Evolutionary conservation across 441 rosid species (phyloP).

Genomic region (Bruguiera hainesii): DNA sequence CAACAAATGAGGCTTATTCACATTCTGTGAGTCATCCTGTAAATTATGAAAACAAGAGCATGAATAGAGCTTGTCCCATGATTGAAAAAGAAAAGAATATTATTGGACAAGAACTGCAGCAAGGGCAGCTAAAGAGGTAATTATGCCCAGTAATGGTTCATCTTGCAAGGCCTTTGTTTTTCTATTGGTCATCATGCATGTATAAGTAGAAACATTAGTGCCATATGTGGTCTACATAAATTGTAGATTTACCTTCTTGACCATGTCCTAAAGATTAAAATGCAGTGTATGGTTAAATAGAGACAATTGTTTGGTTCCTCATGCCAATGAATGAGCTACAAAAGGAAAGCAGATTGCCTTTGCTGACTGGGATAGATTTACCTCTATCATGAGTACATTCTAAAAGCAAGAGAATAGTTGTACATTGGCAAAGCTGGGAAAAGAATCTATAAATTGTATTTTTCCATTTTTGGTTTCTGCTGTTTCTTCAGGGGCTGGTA

Average conservation of each 20-base stretch:
- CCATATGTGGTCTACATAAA: background rate
- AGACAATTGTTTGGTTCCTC: conserved; percentile 3
- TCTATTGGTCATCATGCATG: background rate
- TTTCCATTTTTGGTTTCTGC: conserved; percentile 17
- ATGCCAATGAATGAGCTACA: background rate
- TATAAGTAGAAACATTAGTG: background rate
- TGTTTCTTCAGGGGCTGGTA: conserved; percentile 61
- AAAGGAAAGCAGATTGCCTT: conserved; percentile 1
- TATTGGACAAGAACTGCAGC: conserved; percentile 48
- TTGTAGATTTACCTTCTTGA: background rate
- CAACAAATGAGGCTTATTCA: conserved; percentile 64
- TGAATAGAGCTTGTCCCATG: conserved; percentile 32
- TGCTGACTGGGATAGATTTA: too few species aligned
- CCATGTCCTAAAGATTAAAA: conserved; percentile 14
- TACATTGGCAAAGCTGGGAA: too few species aligned
- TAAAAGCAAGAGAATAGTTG: too few species aligned
- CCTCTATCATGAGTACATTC: too few species aligned
- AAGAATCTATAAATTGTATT: too few species aligned
- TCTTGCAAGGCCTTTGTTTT: conserved; percentile 1
- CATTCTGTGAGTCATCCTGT: conserved; percentile 42
- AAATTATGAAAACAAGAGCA: conserved; percentile 34
- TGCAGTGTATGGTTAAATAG: conserved; percentile 8
- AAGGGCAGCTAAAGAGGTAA: conserved; percentile 64
- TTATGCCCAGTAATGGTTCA: conserved; percentile 4
- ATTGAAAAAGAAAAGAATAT: conserved; percentile 40